Percentiles rank a stretch among this genome's conserved stretches.
Conservation (phyloP, 768 basidiomycete species). For the Suillus subaureus region DNA sequence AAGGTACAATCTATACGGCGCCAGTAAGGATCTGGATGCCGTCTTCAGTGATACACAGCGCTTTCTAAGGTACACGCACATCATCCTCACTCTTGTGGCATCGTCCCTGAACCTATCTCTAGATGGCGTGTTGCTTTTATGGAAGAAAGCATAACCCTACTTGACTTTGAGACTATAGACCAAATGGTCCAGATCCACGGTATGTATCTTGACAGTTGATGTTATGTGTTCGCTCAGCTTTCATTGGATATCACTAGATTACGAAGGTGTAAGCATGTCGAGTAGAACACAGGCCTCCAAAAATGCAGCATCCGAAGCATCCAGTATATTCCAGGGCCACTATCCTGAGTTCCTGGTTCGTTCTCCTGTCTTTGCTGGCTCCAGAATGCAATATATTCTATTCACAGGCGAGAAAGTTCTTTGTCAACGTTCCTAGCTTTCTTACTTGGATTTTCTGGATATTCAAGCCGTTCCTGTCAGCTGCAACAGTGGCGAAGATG, state of each 20-base stretch:
- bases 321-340: constrained; percentile 72
- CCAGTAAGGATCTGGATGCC: constrained; percentile 60
- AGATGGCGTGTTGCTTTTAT: constrained; percentile 84
- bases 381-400: constrained; percentile 1
- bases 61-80: constrained; percentile 63
- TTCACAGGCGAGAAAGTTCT: constrained; percentile 69
- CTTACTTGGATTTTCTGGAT: constrained; percentile 85
- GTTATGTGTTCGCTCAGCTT: not conserved
- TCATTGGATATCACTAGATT: constrained; percentile 48
- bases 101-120: constrained; percentile 11
- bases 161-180: constrained; percentile 77
- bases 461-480: constrained; percentile 73
- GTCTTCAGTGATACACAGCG: constrained; percentile 78
- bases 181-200: constrained; percentile 77
- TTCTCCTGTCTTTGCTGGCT: constrained; percentile 2
- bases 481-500: constrained; percentile 82
- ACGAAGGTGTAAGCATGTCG: constrained; percentile 67
- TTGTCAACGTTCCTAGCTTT: constrained; percentile 77
- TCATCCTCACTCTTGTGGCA: not conserved
- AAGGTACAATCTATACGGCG: constrained; percentile 84
- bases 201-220: constrained; percentile 21
- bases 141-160: constrained; percentile 60
- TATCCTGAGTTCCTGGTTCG: constrained; percentile 80
- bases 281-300: constrained; percentile 76
- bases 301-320: constrained; percentile 72